Evolutionary conservation across 495 filamentous ascomycete genomes (phyloP), one percentile per base, ranked within the genome.

Genomic region (Penicillium samsonianum): DNA sequence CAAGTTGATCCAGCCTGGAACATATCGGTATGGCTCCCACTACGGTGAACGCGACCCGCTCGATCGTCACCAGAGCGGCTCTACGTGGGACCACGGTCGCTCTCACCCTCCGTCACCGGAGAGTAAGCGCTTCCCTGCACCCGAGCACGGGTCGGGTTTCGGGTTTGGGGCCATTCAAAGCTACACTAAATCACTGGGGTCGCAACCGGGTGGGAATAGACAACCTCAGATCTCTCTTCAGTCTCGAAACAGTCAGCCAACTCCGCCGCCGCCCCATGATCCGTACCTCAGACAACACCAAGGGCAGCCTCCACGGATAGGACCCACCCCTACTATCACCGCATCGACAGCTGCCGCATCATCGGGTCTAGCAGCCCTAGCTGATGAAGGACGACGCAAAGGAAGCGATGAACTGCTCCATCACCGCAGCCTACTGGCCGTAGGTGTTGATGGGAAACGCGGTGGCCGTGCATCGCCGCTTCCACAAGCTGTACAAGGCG

Each of bases 401-500:
- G 85, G 88, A 22, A 89, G 87, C 52, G 81, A 86, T 38, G 80
- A 86, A 40, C 65, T 75, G 23, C 51, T 73, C 10, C 75, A 78
- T 20, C 77, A 76, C 54, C 71, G 78, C 33, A 79, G 64, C 58
- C 67, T 80, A 20, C 73, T 82, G 30, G 68, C 74, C 1, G 65
- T 80, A 12, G 67, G 73, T 25, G 58, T 72, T n/a, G 76, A 81
- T 48, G 72, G 68, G 25, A 80, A 78, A 57, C 71, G 76, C 22
- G 65, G 72, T n/a, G 78, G 81, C 0, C 79, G 78, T 26, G 73
- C 76, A n/a, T 96, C 92, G 22, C 92, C 92, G 0, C 76, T 96
- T 16, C 92, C 92, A 6, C 92, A 96, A 72, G 91, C 92, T 10
- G 92, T 96, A 3, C 92, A 96, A 65, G 92, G 92, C 17, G 92